phyloP scores from a whole-genome alignment of 495 filamentous ascomycete genomes.

The Durotheca rogersii region DNA sequence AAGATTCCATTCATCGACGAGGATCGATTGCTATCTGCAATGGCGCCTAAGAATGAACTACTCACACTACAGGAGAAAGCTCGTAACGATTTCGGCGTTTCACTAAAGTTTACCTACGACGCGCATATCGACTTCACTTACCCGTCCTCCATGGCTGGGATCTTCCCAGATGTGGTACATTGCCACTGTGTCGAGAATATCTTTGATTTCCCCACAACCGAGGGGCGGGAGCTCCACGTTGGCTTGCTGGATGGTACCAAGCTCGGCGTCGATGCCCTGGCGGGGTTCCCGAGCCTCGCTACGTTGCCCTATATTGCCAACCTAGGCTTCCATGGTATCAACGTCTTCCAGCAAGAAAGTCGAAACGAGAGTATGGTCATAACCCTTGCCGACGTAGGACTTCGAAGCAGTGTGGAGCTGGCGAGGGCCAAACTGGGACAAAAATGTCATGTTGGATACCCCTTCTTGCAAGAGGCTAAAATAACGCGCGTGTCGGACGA shows the following conservation, averaged over 20 bases:
- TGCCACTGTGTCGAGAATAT: slow-evolving; percentile 93
- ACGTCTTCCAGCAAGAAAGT: slow-evolving; percentile 95
- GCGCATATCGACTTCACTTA: slow-evolving; percentile 75
- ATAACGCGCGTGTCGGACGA: slow-evolving; percentile 89
- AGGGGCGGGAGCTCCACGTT: slow-evolving; percentile 81
- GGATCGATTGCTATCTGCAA: slow-evolving; percentile 74
- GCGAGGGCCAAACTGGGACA: slow-evolving; percentile 80
- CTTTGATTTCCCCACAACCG: slow-evolving; percentile 89
- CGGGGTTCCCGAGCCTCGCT: slow-evolving; percentile 89
- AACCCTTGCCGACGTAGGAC: slow-evolving; percentile 73
- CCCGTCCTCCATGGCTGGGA: slow-evolving; percentile 79
- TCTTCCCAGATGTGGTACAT: slow-evolving; percentile 85
- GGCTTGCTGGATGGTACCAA: slow-evolving; percentile 87
- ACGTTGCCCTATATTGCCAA: slow-evolving; percentile 75
- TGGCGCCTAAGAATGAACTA: slow-evolving; percentile 76
- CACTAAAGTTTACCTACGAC: slow-evolving; percentile 88
- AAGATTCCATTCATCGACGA: slow-evolving; percentile 99
- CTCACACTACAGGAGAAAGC: slow-evolving; percentile 73
- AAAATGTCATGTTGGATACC: slow-evolving; percentile 89
- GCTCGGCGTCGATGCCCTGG: slow-evolving; percentile 75
- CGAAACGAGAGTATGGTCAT: slow-evolving; percentile 96
- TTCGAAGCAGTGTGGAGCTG: slow-evolving; percentile 63
- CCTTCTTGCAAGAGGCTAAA: slow-evolving; percentile 92
- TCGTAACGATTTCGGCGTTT: slow-evolving; percentile 87
- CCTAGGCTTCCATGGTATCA: slow-evolving; percentile 87